Base-by-base conservation (phyloP, 2,329 filamentous ascomycete genomes). In the Scedosporium boydii region DNA sequence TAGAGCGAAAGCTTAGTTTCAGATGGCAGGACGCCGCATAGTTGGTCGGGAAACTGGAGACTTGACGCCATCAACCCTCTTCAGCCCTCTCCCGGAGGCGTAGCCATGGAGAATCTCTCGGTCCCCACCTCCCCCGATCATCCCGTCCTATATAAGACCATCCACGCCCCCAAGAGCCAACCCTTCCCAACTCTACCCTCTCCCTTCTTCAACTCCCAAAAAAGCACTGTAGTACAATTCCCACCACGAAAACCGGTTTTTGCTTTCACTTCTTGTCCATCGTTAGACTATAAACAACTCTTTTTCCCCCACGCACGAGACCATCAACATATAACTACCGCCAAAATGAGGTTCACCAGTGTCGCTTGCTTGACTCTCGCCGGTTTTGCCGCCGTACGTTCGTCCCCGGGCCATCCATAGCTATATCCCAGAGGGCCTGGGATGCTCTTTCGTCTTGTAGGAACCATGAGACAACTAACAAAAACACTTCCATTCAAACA, bases 321-420 rank as follows among this genome's bases (percentile, higher is more conserved):
- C 34, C 10, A 38, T 10, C 2, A 38, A 12, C 34, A 4, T 9
- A 14, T 3, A 12, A 4, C 34, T 10, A 64, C 62, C 64, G 61
- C 63, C 68, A 68, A 53, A 63, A 76, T 77, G 75, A 75, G 75
- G 72, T 73, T 75, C 71, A 69, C 72, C 68, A 68, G 68, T 66
- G 65, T 69, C 55, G 67, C 70, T 61, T 53, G 74, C 64, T 64
- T 73, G 62, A 68, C 70, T 65, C 66, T 75, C 55, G 69, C 69
- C 59, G 70, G 72, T 62, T 64, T 69, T 51, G 70, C 68, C 64
- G 65, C 72, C 66, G 73, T 74, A 67, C 41, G 65, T 67, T 21
- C 23, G 34, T 21, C 58, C 55, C 58, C n/a, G 23, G 18, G 21
- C 44, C 44, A 55, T 23, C 23, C 7, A 29, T 23, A 26, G n/a